These are phyloP conservation scores for Dactylellina leptospora DNA, from an alignment of 2,329 filamentous ascomycete species.

Conservation along the genomic window DNA sequence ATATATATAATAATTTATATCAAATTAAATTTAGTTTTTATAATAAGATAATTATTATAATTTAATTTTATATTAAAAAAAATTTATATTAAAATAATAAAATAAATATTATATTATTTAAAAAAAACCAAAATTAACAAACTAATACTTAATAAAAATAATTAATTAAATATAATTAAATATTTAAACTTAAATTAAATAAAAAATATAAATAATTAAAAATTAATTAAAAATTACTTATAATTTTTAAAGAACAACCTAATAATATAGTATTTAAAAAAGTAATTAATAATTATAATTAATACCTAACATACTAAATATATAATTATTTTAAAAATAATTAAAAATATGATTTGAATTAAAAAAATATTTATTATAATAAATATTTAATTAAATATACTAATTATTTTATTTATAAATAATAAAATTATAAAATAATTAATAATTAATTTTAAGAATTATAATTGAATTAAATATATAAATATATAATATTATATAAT, in stretches of 20 bases:
- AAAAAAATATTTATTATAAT: conserved; percentile 59
- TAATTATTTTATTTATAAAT: neutral
- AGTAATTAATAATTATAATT: neutral
- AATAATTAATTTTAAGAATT: neutral
- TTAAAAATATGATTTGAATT: conserved; percentile 40
- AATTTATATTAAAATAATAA: conserved; percentile 1
- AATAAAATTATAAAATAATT: neutral
- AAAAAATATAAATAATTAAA: neutral
- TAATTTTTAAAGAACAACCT: neutral
- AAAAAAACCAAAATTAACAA: neutral
- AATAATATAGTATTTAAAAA: neutral
- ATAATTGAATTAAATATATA: neutral
- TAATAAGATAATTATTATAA: conserved; percentile 6
- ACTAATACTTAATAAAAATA: neutral
- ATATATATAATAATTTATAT: neutral
- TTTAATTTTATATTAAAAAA: neutral
- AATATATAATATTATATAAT: neutral
- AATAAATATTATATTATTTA: conserved; percentile 4
- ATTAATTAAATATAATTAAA: neutral
- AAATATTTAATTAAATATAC: neutral
- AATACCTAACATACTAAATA: conserved; percentile 5
- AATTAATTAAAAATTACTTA: neutral
- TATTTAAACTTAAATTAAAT: conserved; percentile 5
- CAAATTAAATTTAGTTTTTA: conserved; percentile 5
- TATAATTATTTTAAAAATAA: conserved; percentile 5